These are phyloP conservation scores for Malus sylvestris DNA, from an alignment of 306 rosid genomes.

Conservation along the genomic window DNA sequence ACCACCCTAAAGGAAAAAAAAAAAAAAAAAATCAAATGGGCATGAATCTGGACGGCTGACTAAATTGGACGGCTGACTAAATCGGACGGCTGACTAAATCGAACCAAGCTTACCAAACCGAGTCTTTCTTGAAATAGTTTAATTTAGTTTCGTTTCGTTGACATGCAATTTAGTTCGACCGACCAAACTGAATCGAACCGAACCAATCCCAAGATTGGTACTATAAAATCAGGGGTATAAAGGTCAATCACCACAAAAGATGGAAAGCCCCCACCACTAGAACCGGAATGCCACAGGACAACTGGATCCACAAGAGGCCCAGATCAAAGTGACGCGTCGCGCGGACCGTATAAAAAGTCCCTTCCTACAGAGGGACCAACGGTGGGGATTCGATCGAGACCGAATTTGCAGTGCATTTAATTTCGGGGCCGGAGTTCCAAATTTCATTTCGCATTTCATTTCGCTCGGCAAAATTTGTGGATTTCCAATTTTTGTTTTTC, in stretches of 20 bases:
- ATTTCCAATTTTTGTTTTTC: background rate
- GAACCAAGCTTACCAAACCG: no score
- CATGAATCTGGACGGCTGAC: no score
- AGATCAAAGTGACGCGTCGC: slow-evolving; percentile 9
- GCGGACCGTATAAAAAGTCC: slow-evolving; percentile 16
- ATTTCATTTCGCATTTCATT: slow-evolving; percentile 8
- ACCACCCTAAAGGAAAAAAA: background rate
- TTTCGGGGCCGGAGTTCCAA: slow-evolving; percentile 6
- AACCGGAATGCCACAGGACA: background rate
- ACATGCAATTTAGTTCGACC: no score
- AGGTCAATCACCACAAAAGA: background rate
- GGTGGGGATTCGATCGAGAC: background rate
- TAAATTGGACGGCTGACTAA: no score
- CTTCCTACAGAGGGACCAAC: background rate
- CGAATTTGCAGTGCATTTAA: slow-evolving; percentile 16
- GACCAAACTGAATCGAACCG: no score
- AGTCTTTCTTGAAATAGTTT: no score
- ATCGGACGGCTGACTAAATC: no score
- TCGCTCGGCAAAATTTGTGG: background rate
- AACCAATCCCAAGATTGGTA: no score
- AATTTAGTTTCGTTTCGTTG: no score
- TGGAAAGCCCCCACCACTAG: background rate
- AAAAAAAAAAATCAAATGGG: no score
- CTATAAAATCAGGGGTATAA: background rate
- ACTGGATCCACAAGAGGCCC: slow-evolving; percentile 18